phyloP scores from a whole-genome alignment of 805 yeast species.

The Metschnikowia cerradonensis region DNA sequence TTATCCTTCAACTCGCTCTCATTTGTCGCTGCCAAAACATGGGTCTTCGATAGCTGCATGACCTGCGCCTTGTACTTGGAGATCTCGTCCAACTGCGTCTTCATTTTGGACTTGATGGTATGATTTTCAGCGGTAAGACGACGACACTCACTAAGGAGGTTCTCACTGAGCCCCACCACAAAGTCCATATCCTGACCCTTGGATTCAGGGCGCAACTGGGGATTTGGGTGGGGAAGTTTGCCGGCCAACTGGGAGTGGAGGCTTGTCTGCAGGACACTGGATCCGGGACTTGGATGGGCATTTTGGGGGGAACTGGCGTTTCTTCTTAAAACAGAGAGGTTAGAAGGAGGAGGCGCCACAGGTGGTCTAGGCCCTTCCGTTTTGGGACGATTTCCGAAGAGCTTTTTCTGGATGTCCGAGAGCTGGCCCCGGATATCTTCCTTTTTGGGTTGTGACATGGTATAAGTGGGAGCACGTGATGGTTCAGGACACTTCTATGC shows the following conservation, averaged over 20 bases:
- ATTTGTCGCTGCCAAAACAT: slow-evolving; percentile 31
- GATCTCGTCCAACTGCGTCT: slow-evolving; percentile 41
- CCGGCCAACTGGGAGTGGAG: slow-evolving; percentile 13
- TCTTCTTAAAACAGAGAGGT: slow-evolving; percentile 10
- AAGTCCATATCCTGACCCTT: slow-evolving; percentile 64
- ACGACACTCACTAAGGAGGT: slow-evolving; percentile 65
- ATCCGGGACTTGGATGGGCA: not conserved
- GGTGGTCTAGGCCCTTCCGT: slow-evolving; percentile 1
- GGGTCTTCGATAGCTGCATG: slow-evolving; percentile 30
- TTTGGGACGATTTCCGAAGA: slow-evolving; percentile 21
- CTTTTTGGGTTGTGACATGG: slow-evolving; percentile 17
- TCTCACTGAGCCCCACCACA: slow-evolving; percentile 71
- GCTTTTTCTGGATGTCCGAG: slow-evolving; percentile 34
- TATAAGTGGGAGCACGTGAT: not conserved
- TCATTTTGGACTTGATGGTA: slow-evolving; percentile 40
- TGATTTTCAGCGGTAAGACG: slow-evolving; percentile 63
- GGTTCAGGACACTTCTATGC: not conserved
- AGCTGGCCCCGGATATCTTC: slow-evolving; percentile 38
- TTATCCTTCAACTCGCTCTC: slow-evolving; percentile 54
- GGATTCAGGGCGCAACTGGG: slow-evolving; percentile 39
- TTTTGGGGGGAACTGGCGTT: slow-evolving; percentile 3
- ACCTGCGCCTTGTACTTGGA: slow-evolving; percentile 35
- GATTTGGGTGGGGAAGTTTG: slow-evolving; percentile 21
- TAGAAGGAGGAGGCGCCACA: slow-evolving; percentile 6
- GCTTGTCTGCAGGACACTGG: too few relatives aligned